These are phyloP conservation scores for Coelastrella sp. DNA, from an alignment of 139 green algal species.

Conservation along the genomic window DNA sequence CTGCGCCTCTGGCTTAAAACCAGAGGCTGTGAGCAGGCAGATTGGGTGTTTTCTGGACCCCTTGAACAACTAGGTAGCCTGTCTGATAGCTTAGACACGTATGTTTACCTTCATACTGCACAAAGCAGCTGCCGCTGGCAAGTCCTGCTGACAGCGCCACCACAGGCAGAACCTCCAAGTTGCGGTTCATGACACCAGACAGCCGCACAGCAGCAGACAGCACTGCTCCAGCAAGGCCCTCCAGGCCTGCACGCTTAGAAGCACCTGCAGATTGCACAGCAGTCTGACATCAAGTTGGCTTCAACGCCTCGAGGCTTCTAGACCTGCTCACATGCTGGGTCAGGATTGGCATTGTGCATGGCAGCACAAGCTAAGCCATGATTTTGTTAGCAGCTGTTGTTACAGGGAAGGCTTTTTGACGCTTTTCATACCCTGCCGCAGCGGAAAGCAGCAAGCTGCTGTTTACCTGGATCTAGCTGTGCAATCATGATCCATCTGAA, in stretches of 20 bases:
- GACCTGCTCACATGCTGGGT: not conserved
- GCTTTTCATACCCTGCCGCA: not conserved
- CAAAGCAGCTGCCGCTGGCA: slow-evolving; percentile 22
- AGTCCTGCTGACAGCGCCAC: slow-evolving; percentile 9
- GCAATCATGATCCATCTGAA: slow-evolving; percentile 11
- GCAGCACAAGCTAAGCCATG: no score
- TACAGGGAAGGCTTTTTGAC: no score
- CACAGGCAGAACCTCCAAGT: not conserved
- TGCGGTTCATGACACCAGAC: not conserved
- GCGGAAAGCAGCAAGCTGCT: not conserved
- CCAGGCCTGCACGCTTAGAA: slow-evolving; percentile 18
- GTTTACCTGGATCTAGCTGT: slow-evolving; percentile 23
- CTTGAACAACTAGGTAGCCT: no score
- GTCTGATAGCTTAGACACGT: not conserved
- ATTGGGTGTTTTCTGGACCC: not conserved
- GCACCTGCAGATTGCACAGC: not conserved
- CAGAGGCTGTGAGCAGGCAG: not conserved
- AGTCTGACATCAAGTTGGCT: not conserved
- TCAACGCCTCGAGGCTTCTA: not conserved
- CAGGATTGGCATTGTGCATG: no score
- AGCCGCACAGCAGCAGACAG: slow-evolving; percentile 2
- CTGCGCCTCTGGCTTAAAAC: no score
- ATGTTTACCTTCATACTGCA: slow-evolving; percentile 11
- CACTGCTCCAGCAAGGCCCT: slow-evolving; percentile 13
- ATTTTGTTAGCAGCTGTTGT: no score